A percentile compares a stretch with the other conserved stretches of the same genome.
These are phyloP conservation scores for Sordariomycetes sp. DNA, from an alignment of 2,329 filamentous ascomycete species.

Conservation along the genomic window DNA sequence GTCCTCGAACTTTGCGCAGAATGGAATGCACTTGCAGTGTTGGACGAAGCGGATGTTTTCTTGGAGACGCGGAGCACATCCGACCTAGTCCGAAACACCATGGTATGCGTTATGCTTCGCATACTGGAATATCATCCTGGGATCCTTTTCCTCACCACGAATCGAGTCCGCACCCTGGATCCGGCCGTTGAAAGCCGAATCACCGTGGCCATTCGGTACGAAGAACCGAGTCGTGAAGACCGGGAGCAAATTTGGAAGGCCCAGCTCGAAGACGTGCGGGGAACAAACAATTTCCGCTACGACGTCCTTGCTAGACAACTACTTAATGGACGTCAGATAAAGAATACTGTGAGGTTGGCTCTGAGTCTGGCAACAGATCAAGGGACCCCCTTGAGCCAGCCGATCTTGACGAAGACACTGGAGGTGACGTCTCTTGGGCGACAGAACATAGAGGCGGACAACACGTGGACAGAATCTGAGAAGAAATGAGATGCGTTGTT, in stretches of 20 bases:
- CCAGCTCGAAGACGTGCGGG: neutral
- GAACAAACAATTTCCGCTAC: neutral
- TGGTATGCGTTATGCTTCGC: conserved; percentile 34
- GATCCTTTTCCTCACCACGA: conserved; percentile 40
- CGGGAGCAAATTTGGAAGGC: neutral
- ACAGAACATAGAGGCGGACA: neutral
- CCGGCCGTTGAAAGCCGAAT: conserved; percentile 40
- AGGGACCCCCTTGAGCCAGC: neutral
- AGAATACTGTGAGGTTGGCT: neutral
- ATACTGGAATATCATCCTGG: conserved; percentile 38
- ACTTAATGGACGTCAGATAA: neutral
- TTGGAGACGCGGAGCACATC: conserved; percentile 16
- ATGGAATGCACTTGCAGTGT: conserved; percentile 26
- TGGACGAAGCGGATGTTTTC: conserved; percentile 28
- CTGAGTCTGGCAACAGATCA: neutral
- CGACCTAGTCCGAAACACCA: conserved; percentile 23
- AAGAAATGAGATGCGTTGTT: too few species aligned
- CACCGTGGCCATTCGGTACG: neutral
- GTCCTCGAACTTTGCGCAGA: conserved; percentile 31
- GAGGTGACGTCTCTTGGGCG: neutral
- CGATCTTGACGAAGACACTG: neutral
- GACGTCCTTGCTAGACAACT: neutral
- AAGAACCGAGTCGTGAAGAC: neutral
- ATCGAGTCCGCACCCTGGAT: conserved; percentile 37
- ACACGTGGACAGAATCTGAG: too few species aligned